A percentile compares a stretch with the other conserved stretches of the same genome.
phyloP scores from a whole-genome alignment of 495 filamentous ascomycete species.

The Rostrohypoxylon terebratum region DNA sequence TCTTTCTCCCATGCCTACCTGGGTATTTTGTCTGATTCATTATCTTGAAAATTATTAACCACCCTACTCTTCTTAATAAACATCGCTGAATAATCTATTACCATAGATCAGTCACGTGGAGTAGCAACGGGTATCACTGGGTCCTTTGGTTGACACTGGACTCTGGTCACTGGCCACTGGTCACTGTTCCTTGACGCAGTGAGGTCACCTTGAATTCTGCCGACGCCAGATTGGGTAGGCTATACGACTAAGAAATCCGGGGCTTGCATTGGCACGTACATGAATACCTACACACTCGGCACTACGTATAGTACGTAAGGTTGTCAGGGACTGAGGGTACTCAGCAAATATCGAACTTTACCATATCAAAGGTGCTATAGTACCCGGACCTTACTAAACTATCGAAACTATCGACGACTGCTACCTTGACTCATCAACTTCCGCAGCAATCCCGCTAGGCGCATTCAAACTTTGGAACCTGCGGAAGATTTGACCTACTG shows the following conservation, averaged over 20 bases:
- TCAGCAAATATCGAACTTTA: conserved; percentile 29
- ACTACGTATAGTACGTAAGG: background rate
- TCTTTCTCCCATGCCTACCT: conserved; percentile 23
- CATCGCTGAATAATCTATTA: conserved; percentile 45
- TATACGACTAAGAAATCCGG: conserved; percentile 38
- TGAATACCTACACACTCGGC: too few relatives aligned
- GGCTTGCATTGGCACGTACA: conserved; percentile 31
- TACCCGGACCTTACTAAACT: background rate
- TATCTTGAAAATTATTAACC: background rate
- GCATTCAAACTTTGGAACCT: conserved; percentile 8
- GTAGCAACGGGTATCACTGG: conserved; percentile 35
- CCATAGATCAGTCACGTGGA: conserved; percentile 45
- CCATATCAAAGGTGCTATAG: background rate
- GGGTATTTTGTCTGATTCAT: background rate
- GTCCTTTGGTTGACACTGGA: conserved; percentile 1
- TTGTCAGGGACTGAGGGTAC: background rate
- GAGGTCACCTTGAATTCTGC: conserved; percentile 42
- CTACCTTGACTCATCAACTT: conserved; percentile 39
- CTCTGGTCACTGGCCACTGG: too few relatives aligned
- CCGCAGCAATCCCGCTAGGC: conserved; percentile 30
- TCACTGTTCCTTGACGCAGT: conserved; percentile 10
- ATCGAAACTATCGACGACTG: conserved; percentile 20
- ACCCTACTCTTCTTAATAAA: conserved; percentile 2
- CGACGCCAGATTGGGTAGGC: conserved; percentile 38
- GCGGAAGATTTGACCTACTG: conserved; percentile 14